A percentile compares a stretch with the other conserved stretches of the same genome.
Evolutionary conservation across 2,329 filamentous ascomycete genomes (phyloP).

Genomic region (Stachybotrys chartarum): DNA sequence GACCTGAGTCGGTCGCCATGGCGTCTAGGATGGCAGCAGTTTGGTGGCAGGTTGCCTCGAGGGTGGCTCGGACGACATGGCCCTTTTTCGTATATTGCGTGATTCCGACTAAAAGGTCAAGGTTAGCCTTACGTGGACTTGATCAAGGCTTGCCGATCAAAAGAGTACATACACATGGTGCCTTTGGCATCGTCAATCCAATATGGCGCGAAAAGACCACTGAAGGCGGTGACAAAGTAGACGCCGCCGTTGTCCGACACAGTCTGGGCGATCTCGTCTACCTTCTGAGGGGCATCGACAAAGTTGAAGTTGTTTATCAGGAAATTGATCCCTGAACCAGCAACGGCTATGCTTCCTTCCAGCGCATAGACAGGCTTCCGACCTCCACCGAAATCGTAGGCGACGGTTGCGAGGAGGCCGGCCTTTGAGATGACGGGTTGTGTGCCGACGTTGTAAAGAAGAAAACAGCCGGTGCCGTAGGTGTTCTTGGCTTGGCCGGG

Average conservation of each 20-base stretch:
- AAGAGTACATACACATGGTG: conserved; percentile 58
- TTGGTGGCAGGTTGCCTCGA: conserved; percentile 89
- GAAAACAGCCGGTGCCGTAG: conserved; percentile 83
- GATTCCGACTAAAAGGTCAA: conserved; percentile 54
- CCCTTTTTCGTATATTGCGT: conserved; percentile 79
- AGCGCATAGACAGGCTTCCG: conserved; percentile 66
- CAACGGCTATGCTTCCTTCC: conserved; percentile 78
- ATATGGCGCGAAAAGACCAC: conserved; percentile 84
- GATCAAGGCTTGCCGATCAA: not conserved
- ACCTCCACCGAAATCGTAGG: conserved; percentile 66
- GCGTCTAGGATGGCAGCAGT: conserved; percentile 87
- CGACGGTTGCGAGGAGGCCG: conserved; percentile 78
- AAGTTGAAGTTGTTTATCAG: conserved; percentile 58
- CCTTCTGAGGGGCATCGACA: conserved; percentile 41
- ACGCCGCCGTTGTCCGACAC: conserved; percentile 72
- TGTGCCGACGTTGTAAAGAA: conserved; percentile 81
- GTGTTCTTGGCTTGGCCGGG: conserved; percentile 85
- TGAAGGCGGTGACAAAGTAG: conserved; percentile 84
- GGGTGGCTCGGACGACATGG: conserved; percentile 81
- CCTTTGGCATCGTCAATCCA: conserved; percentile 93
- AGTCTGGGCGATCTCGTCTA: conserved; percentile 43
- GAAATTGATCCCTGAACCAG: conserved; percentile 74
- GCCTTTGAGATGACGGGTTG: conserved; percentile 80
- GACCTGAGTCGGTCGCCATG: conserved; percentile 80
- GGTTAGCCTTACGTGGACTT: not conserved